Evolutionary conservation across 2,329 filamentous ascomycete genomes (phyloP).

Genomic region (Fonsecaea pugnacius): DNA sequence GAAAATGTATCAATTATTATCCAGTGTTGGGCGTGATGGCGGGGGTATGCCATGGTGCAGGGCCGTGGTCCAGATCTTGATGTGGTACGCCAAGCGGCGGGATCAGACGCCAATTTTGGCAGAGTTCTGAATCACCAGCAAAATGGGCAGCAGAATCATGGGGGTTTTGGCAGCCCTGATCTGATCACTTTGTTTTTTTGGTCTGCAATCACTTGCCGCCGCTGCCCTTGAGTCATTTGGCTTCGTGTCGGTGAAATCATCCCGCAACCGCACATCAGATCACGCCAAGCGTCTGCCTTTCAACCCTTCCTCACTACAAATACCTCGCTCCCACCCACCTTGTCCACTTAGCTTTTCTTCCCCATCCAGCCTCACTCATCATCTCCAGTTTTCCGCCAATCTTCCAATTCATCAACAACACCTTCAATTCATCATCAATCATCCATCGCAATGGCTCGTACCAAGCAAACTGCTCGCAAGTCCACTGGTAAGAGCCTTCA

Average conservation of each 20-base stretch:
- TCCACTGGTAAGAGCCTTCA: slow-evolving; percentile 37
- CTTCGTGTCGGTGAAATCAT: slow-evolving; percentile 24
- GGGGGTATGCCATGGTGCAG: slow-evolving; percentile 8
- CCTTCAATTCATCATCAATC: slow-evolving; percentile 43
- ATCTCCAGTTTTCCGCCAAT: slow-evolving; percentile 29
- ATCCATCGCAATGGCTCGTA: slow-evolving; percentile 53
- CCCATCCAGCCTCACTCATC: slow-evolving; percentile 33
- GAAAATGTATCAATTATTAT: slow-evolving; percentile 25
- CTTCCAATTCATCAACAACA: slow-evolving; percentile 40
- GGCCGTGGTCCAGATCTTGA: slow-evolving; percentile 23
- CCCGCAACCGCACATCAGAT: slow-evolving; percentile 19
- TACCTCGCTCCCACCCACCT: slow-evolving; percentile 27
- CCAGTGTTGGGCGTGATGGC: slow-evolving; percentile 9
- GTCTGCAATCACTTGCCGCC: not conserved
- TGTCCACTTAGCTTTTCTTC: slow-evolving; percentile 16
- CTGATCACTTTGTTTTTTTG: slow-evolving; percentile 32
- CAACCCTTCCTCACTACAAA: slow-evolving; percentile 35
- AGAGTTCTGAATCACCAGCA: slow-evolving; percentile 32
- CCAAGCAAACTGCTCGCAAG: slow-evolving; percentile 60
- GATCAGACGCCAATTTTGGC: slow-evolving; percentile 28
- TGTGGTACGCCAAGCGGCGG: slow-evolving; percentile 34
- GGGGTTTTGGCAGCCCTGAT: slow-evolving; percentile 29
- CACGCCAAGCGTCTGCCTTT: slow-evolving; percentile 37
- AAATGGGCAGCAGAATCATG: slow-evolving; percentile 19
- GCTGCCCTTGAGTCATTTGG: slow-evolving; percentile 26